Evolutionary conservation across 176 grass and related monocot species (phyloP), one percentile per base, ranked within the genome.

Genomic region (Stipa capillata): DNA sequence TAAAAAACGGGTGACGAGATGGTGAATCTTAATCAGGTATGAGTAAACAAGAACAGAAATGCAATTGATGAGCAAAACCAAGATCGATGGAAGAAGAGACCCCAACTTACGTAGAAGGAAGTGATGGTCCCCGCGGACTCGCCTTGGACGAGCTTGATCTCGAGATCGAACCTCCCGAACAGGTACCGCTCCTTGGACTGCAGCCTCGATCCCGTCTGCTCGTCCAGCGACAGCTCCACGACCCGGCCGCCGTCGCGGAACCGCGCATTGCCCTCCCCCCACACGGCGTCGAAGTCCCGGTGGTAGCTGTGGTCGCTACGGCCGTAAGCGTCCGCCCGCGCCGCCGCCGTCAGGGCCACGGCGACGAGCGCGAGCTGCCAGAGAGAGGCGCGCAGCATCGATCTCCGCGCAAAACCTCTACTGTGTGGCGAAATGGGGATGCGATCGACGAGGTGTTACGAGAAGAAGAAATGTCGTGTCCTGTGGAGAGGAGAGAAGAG

Each of bases 81-180:
- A 8, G 41, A 47, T n/a, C n/a, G n/a, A n/a, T n/a, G n/a, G n/a
- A n/a, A n/a, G n/a, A n/a, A n/a, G n/a, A n/a, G n/a, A n/a, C n/a
- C n/a, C n/a, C n/a, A n/a, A 49, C 74, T 85, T 76, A 97, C 94
- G 33, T 97, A 97, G 83, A 94, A 94, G 36, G 94, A 85, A 27
- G 91, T 94, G 82, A 97, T 94, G 48, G 94, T 97, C 7, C 94
- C 94, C 0, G 94, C 94, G 50, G 94, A 94, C 69, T 94, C 90
- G 20, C 91, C 95, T 17, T 54, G 43, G 24, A 84, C 83, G 77
- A 97, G 89, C 89, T 83, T 94, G 69, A 97, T 87, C 49, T 94
- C 84, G 36, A 97, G 78, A 31, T 97, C 91, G 91, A 97, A 90
- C 61, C 64, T 75, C 13, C 95, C 95, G 39, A 88, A 94, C 37